Base-by-base conservation (phyloP, 805 yeast species). In the Saccharomycopsis capsularis region DNA sequence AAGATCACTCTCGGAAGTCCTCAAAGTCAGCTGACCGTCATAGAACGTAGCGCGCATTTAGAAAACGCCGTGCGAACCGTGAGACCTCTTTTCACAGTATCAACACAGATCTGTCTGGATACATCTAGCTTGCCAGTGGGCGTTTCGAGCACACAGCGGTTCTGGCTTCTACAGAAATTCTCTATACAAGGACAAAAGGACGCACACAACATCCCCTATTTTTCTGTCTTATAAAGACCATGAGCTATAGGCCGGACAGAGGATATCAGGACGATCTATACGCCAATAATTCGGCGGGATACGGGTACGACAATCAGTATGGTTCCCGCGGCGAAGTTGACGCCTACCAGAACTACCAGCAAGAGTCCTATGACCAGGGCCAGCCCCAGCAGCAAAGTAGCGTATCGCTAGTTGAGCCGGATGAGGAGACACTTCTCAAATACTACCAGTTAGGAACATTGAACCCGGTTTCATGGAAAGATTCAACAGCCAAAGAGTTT, bases 361-460 rank as follows among this genome's bases (percentile, higher is more conserved):
- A 27, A 27, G 38, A 34, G 19, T 13, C 6, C 19, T 34, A 34
- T 16, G 38, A 11, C 7, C 6, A 42, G n/a, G 27, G 13, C 15
- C 25, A 42, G n/a, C 21, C 6, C 22, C n/a, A 37, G 13, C 25
- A 34, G 21, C 19, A 25, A 29, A 24, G 29, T 32, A 27, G 23
- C 18, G 19, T 40, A 16, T 19, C 16, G 7, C 36, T 25, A 22
- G 11, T 34, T 5, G 54, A 50, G 11, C 53, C 56, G 1, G 49
- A 42, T 29, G 67, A 64, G 4, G 56, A 59, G 3, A 57, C 59
- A 9, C 45, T 70, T 11, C 55, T 64, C 39, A 60, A 62, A 3
- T 68, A 68, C 40, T 78, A 77, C 56, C 74, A 73, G 46, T 58
- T 78, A 42, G 67, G 61, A 36, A 66, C 77, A 0, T 55, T 70